Base-by-base conservation (phyloP, 306 rosid species). In the Quercus robur region DNA sequence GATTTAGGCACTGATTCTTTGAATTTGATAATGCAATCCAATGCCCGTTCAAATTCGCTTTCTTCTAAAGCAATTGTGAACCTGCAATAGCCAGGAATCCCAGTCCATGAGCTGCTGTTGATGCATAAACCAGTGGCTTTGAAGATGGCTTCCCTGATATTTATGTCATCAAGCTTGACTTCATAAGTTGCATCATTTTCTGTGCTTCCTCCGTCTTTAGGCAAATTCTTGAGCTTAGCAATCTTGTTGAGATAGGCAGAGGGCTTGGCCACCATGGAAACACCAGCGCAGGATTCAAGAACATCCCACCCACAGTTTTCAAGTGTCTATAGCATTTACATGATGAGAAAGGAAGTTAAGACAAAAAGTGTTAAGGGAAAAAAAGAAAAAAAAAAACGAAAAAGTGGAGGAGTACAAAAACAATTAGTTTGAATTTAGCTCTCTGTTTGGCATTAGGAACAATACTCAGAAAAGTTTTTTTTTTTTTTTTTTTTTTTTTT, bases 61-160 rank as follows among this genome's bases (percentile, higher is more conserved):
- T 95, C 98, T 86, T 91, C 97, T 74, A 93, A 78, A 4, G 98
- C 98, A 75, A 90, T 83, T 63, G 92, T 90, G 87, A 95, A 90
- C 55, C 98, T 90, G 76, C 99, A 95, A 83, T 88, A 95, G 81
- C 98, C 94, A 67, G 98, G 98, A 80, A 95, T 90, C 76, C 97
- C 98, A 31, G 99, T 93, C 99, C 98, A 95, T 13, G 84, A 89
- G 85, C 97, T 88, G 74, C 98, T 89, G 63, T 95, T 95, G 89
- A 93, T 91, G 93, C 98, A 93, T 76, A 95, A 82, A 51, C 97
- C 99, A 41, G 97, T 95, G 84, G 88, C 81, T 83, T 82, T 88
- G 70, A 85, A 87, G 63, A 95, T 77, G 71, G 85, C 92, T 74
- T 75, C 91, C 86, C 99, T 85, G 55, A 95, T 91, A 38, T 90